Conservation (phyloP, 2,329 filamentous ascomycete species). For the Calonectria multiphialidica region DNA sequence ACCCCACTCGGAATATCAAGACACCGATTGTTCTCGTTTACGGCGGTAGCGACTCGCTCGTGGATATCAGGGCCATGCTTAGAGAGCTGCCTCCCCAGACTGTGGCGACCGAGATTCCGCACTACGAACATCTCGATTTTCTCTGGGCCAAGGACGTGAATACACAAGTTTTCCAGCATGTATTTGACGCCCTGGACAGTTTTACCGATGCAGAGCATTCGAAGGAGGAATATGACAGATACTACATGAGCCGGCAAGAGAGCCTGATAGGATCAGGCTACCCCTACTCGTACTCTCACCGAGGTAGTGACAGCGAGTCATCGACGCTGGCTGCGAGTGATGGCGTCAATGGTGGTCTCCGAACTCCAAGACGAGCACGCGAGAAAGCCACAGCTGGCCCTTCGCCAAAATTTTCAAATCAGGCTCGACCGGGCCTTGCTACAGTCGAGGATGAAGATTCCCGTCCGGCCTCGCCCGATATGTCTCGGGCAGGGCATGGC, state of each 20-base stretch:
- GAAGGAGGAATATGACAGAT: conserved; percentile 71
- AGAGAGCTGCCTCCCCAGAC: conserved; percentile 88
- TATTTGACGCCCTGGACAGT: conserved; percentile 87
- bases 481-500: conserved; percentile 3
- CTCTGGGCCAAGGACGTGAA: conserved; percentile 92
- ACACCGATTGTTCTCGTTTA: conserved; percentile 95
- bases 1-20: conserved; percentile 96
- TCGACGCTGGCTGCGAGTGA: conserved; percentile 47
- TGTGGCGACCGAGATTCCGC: conserved; percentile 85
- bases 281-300: conserved; percentile 39
- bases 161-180: conserved; percentile 86
- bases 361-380: conserved; percentile 45
- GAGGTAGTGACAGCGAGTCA: conserved; percentile 52
- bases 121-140: conserved; percentile 98
- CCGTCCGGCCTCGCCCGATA: conserved; percentile 34
- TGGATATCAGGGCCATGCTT: conserved; percentile 94
- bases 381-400: conserved; percentile 35
- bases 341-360: conserved; percentile 21
- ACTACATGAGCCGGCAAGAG: conserved; percentile 63
- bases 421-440: conserved; percentile 29
- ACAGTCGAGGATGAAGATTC: conserved; percentile 26
- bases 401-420: conserved; percentile 35
- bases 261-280: conserved; percentile 59
- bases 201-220: conserved; percentile 71
- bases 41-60: conserved; percentile 91